A percentile compares a stretch with the other conserved stretches of the same genome.
Evolutionary conservation across 768 basidiomycete species (phyloP).

Genomic region (Mycena haematopus): DNA sequence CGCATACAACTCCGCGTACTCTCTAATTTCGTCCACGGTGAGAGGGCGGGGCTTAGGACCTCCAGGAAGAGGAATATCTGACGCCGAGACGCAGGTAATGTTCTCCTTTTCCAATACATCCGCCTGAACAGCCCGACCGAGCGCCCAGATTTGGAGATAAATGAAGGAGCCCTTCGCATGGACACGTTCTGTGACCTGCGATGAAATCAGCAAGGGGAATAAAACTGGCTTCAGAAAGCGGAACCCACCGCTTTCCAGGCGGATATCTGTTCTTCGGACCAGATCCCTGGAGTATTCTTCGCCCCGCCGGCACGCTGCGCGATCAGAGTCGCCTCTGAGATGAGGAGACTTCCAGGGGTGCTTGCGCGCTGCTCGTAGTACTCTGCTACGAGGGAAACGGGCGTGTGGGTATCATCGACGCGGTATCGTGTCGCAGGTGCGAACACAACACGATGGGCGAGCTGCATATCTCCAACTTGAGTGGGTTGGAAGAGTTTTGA

Average conservation of each 20-base stretch:
- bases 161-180: conserved; percentile 40
- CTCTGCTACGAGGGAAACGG: conserved; percentile 35
- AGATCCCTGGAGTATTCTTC: conserved; percentile 46
- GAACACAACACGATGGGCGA: conserved; percentile 54
- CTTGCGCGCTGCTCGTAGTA: conserved; percentile 35
- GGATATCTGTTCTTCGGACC: conserved; percentile 37
- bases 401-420: conserved; percentile 41
- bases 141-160: conserved; percentile 55
- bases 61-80: conserved; percentile 27
- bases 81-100: conserved; percentile 39
- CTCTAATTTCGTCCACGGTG: conserved; percentile 40
- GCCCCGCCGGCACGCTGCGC: conserved; percentile 40
- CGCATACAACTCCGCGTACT: conserved; percentile 48
- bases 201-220: background rate
- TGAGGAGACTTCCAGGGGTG: conserved; percentile 40
- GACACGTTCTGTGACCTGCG: conserved; percentile 24
- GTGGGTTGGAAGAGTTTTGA: conserved; percentile 46
- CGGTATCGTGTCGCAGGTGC: conserved; percentile 53
- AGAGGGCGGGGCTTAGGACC: conserved; percentile 35
- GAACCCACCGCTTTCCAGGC: conserved; percentile 39
- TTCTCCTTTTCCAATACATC: conserved; percentile 35
- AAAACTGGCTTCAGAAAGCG: too few relatives aligned
- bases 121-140: conserved; percentile 44
- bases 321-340: conserved; percentile 48
- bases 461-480: conserved; percentile 41